Conservation (phyloP, 192 early-diverging fungal species). For the Coemansia brasiliensis region DNA sequence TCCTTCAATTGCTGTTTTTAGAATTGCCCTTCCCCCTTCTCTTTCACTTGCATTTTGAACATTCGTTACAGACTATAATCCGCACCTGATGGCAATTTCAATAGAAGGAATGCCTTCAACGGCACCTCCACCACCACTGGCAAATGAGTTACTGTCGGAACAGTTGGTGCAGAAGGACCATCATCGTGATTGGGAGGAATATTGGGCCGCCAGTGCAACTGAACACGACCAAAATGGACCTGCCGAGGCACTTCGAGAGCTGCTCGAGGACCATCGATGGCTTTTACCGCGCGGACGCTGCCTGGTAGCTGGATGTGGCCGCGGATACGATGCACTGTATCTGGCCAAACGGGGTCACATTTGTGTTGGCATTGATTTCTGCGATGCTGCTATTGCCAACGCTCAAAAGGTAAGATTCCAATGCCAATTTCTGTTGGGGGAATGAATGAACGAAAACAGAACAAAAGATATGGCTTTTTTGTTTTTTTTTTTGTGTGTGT, state of each 20-base stretch:
- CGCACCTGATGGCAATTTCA: conserved; percentile 35
- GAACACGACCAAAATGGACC: conserved; percentile 26
- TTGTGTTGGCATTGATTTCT: conserved; percentile 67
- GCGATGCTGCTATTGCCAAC: conserved; percentile 58
- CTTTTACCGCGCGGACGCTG: conserved; percentile 47
- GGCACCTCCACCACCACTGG: background rate
- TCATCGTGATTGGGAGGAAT: conserved; percentile 24
- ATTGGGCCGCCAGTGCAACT: conserved; percentile 21
- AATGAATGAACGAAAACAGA: background rate
- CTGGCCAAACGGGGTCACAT: conserved; percentile 57
- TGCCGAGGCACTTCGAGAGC: conserved; percentile 38
- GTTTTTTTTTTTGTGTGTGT: background rate
- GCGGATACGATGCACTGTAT: conserved; percentile 74
- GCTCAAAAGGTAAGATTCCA: conserved; percentile 40
- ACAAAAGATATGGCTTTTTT: background rate
- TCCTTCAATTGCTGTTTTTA: background rate
- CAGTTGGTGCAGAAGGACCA: conserved; percentile 5
- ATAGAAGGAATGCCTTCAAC: conserved; percentile 16
- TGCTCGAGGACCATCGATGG: conserved; percentile 45
- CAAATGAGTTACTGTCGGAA: background rate
- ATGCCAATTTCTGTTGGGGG: background rate
- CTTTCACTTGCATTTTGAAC: no score
- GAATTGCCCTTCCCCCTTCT: background rate
- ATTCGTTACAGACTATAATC: no score
- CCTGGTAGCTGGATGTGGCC: conserved; percentile 50